Conservation (phyloP, 495 filamentous ascomycete species). For the Talaromyces adpressus region DNA sequence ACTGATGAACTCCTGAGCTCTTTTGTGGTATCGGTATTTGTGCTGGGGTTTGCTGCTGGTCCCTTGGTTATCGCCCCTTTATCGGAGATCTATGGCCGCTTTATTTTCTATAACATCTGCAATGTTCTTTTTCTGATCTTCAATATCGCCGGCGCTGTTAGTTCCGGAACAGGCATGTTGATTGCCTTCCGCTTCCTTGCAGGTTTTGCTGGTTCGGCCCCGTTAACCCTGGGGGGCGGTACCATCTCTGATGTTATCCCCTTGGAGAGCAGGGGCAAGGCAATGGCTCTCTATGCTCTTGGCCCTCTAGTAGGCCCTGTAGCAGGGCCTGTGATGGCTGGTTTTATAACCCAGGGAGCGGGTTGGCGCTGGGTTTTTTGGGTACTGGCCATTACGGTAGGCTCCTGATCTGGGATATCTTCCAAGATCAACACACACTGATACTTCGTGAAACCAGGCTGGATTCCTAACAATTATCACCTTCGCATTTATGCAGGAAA, state of each 20-base stretch:
- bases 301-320: slow-evolving; percentile 32
- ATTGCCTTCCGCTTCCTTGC: slow-evolving; percentile 41
- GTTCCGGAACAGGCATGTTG: slow-evolving; percentile 30
- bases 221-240: slow-evolving; percentile 39
- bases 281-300: slow-evolving; percentile 41
- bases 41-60: slow-evolving; percentile 30
- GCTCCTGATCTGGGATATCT: slow-evolving; percentile 1
- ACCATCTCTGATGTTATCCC: slow-evolving; percentile 40
- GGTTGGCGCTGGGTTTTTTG: slow-evolving; percentile 59
- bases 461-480: slow-evolving; percentile 5
- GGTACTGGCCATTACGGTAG: slow-evolving; percentile 39
- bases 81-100: slow-evolving; percentile 39
- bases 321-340: slow-evolving; percentile 35
- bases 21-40: slow-evolving; percentile 37
- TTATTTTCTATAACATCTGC: slow-evolving; percentile 32
- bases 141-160: slow-evolving; percentile 38
- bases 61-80: slow-evolving; percentile 35
- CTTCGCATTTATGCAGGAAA: slow-evolving; percentile 43
- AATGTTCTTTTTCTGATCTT: slow-evolving; percentile 38
- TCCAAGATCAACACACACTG: too few species aligned
- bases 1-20: too few species aligned
- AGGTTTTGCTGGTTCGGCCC: slow-evolving; percentile 34
- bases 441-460: too few species aligned
- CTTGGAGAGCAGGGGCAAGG: slow-evolving; percentile 31
- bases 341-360: slow-evolving; percentile 32